Conservation (phyloP, 1,139 yeast genomes). For the Scheffersomyces parashehatae region DNA sequence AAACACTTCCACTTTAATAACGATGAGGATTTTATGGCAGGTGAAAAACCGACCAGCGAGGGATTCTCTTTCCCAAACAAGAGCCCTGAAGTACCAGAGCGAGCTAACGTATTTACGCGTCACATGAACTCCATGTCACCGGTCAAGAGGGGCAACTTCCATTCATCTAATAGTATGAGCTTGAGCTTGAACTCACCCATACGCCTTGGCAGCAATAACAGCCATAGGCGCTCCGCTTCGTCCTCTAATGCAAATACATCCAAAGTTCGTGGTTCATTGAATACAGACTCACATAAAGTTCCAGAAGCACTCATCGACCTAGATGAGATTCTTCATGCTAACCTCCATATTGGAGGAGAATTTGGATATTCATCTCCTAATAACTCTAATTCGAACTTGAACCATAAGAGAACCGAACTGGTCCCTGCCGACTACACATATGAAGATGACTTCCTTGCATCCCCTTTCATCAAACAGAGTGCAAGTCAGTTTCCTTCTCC, state of each 20-base stretch:
- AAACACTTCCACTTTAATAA: conserved; percentile 33
- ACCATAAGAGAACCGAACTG: conserved; percentile 48
- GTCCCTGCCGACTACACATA: conserved; percentile 38
- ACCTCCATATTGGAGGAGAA: conserved; percentile 30
- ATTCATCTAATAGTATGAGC: conserved; percentile 7
- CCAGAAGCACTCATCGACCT: conserved; percentile 67
- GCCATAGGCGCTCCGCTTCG: conserved; percentile 23
- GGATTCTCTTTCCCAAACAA: conserved; percentile 35
- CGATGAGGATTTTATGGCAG: conserved; percentile 32
- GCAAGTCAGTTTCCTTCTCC: conserved; percentile 20
- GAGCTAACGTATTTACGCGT: not conserved
- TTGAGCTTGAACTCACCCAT: conserved; percentile 39
- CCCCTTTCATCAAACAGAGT: conserved; percentile 31
- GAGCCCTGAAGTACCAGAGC: conserved; percentile 15
- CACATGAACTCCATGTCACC: conserved; percentile 5
- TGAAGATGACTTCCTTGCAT: conserved; percentile 36
- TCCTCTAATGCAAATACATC: conserved; percentile 14
- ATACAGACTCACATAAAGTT: conserved; percentile 42
- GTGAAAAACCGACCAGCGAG: conserved; percentile 14
- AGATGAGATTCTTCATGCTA: conserved; percentile 55
- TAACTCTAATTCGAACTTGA: conserved; percentile 7
- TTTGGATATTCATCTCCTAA: conserved; percentile 7
- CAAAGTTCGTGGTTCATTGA: conserved; percentile 29
- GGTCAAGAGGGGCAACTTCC: conserved; percentile 7
- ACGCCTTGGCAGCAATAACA: conserved; percentile 15